These are phyloP conservation scores for Glycine latifolia DNA, from an alignment of 306 rosid species.

Conservation along the genomic window DNA sequence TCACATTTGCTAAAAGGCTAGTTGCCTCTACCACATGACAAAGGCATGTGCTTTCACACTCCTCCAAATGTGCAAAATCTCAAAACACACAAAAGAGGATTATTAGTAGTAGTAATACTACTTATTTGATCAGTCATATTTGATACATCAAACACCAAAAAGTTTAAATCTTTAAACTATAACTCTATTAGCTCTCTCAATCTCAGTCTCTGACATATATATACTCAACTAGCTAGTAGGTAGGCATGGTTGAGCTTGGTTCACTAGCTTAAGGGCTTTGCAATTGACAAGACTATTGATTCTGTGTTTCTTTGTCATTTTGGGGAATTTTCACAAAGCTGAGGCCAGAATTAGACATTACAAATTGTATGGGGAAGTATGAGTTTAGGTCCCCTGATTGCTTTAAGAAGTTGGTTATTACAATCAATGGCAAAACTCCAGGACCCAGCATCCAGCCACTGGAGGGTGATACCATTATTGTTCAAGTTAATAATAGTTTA, in stretches of 20 bases:
- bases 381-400: slow-evolving; percentile 86
- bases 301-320: slow-evolving; percentile 42
- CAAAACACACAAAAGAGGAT: slow-evolving; percentile 37
- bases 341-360: slow-evolving; percentile 66
- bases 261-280: slow-evolving; percentile 14
- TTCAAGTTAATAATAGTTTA: slow-evolving; percentile 72
- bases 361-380: slow-evolving; percentile 76
- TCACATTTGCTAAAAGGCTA: slow-evolving; percentile 42
- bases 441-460: slow-evolving; percentile 85
- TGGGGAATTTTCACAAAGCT: slow-evolving; percentile 38
- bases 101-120: background rate
- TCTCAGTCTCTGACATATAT: background rate
- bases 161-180: too few species aligned
- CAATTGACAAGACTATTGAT: slow-evolving; percentile 35
- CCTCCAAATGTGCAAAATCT: slow-evolving; percentile 13
- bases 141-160: too few species aligned
- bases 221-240: background rate
- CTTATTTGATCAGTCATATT: too few species aligned
- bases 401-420: slow-evolving; percentile 69
- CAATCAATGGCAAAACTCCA: slow-evolving; percentile 77
- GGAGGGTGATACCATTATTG: slow-evolving; percentile 78
- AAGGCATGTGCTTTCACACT: slow-evolving; percentile 15
- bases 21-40: slow-evolving; percentile 42
- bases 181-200: too few species aligned
- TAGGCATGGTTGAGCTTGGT: slow-evolving; percentile 37